Evolutionary conservation across 257 asterid genomes (phyloP).

Genomic region (Plectranthus barbatus): DNA sequence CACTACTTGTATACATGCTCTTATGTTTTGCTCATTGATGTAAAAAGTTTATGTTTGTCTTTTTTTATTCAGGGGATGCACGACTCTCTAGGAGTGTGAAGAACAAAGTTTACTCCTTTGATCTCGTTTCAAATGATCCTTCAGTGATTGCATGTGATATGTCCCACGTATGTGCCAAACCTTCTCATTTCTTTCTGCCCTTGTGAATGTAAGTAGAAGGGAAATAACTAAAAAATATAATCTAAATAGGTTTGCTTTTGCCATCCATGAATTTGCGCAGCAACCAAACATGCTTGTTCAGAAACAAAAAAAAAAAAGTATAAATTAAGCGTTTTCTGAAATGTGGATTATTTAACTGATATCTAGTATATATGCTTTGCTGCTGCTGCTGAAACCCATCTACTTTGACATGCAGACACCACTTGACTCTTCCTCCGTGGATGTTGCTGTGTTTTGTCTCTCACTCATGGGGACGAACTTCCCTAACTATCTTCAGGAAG

Average conservation of each 20-base stretch:
- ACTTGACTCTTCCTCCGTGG: slow-evolving; percentile 58
- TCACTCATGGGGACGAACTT: slow-evolving; percentile 95
- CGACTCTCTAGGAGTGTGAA: slow-evolving; percentile 69
- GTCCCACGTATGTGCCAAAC: slow-evolving; percentile 56
- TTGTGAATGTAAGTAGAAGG: background rate
- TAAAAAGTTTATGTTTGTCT: background rate
- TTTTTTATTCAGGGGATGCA: slow-evolving; percentile 67
- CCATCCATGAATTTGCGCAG: background rate
- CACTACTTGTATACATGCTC: background rate
- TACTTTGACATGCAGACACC: slow-evolving; percentile 58
- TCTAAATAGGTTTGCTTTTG: background rate
- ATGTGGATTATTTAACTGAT: background rate
- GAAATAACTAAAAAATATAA: background rate
- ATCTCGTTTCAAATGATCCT: slow-evolving; percentile 76
- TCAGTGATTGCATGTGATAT: slow-evolving; percentile 89
- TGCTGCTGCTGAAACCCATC: background rate
- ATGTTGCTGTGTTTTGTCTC: slow-evolving; percentile 87
- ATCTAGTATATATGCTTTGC: background rate
- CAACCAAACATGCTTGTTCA: background rate
- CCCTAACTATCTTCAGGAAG: slow-evolving; percentile 71
- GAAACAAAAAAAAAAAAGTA: background rate
- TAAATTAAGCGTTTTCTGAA: background rate
- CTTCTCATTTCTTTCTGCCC: background rate
- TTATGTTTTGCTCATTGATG: background rate
- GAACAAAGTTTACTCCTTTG: slow-evolving; percentile 82